Evolutionary conservation across 1,139 yeast species (phyloP).

Genomic region (Nakaseomyces delphensis): DNA sequence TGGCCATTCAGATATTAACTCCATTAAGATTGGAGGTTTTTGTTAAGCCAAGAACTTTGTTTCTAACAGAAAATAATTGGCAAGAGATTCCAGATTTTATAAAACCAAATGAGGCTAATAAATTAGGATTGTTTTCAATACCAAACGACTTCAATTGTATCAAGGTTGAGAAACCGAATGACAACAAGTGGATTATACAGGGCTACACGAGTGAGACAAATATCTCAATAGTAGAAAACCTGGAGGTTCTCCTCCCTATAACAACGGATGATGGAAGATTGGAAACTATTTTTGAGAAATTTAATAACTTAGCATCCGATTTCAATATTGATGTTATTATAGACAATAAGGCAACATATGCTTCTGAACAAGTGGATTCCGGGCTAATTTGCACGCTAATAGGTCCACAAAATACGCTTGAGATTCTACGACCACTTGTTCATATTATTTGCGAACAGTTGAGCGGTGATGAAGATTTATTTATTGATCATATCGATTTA

Average conservation of each 20-base stretch:
- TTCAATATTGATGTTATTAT: background rate
- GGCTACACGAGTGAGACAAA: background rate
- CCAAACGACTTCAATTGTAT: background rate
- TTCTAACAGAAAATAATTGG: slow-evolving; percentile 1
- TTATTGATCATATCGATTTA: slow-evolving; percentile 8
- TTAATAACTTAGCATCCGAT: background rate
- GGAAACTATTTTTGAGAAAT: background rate
- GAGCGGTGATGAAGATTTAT: background rate
- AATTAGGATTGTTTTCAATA: background rate
- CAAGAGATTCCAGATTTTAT: background rate
- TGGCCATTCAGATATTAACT: background rate
- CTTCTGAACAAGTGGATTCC: background rate
- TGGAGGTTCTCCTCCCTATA: background rate
- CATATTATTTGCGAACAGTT: background rate
- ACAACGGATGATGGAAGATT: background rate
- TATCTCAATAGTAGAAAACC: background rate
- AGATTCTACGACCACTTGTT: background rate
- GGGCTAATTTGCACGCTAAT: background rate
- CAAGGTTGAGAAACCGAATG: background rate
- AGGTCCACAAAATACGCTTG: background rate
- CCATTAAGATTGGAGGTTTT: background rate
- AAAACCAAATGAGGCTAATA: background rate
- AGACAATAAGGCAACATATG: background rate
- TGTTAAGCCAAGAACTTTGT: background rate
- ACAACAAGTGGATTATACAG: background rate